Percentiles rank a stretch among this genome's conserved stretches.
Conservation (phyloP, 208 protist genomes). For the Crithidia expoeki region DNA sequence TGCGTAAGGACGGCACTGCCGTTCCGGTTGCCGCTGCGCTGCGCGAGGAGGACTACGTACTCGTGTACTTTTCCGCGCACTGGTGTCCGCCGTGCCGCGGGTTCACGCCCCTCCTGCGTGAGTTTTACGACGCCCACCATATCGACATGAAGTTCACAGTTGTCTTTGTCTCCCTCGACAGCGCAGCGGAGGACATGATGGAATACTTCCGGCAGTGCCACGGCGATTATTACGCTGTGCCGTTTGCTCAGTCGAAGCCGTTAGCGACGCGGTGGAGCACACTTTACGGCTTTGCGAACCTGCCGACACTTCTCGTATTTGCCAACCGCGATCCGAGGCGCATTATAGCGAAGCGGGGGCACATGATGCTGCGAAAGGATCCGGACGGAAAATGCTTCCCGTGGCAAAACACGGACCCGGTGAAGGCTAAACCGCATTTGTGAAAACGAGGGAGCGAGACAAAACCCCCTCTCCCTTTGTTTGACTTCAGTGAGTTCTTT, state of each 20-base stretch:
- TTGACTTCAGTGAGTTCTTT: not conserved
- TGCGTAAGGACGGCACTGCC: slow-evolving; percentile 7
- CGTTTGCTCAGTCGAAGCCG: slow-evolving; percentile 21
- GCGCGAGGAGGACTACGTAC: slow-evolving; percentile 34
- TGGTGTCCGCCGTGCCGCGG: slow-evolving; percentile 88
- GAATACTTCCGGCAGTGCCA: slow-evolving; percentile 35
- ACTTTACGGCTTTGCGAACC: slow-evolving; percentile 7
- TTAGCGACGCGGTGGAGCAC: slow-evolving; percentile 10
- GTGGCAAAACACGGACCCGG: slow-evolving; percentile 35
- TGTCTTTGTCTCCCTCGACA: slow-evolving; percentile 59
- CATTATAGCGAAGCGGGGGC: slow-evolving; percentile 36
- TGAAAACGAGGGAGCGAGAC: not conserved
- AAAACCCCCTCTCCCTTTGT: too few relatives aligned
- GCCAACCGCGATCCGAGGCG: slow-evolving; percentile 42
- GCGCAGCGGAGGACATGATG: slow-evolving; percentile 40
- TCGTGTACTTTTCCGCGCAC: slow-evolving; percentile 88
- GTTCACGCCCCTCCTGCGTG: slow-evolving; percentile 82
- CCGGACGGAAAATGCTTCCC: slow-evolving; percentile 47
- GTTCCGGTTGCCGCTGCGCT: slow-evolving; percentile 5
- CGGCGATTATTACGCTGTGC: slow-evolving; percentile 39
- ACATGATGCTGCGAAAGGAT: slow-evolving; percentile 40
- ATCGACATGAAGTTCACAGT: slow-evolving; percentile 56
- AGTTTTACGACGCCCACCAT: slow-evolving; percentile 58
- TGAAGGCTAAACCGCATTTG: not conserved
- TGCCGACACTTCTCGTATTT: slow-evolving; percentile 31